Evolutionary conservation across 768 basidiomycete species (phyloP).

Genomic region (Tulasnella sp.): DNA sequence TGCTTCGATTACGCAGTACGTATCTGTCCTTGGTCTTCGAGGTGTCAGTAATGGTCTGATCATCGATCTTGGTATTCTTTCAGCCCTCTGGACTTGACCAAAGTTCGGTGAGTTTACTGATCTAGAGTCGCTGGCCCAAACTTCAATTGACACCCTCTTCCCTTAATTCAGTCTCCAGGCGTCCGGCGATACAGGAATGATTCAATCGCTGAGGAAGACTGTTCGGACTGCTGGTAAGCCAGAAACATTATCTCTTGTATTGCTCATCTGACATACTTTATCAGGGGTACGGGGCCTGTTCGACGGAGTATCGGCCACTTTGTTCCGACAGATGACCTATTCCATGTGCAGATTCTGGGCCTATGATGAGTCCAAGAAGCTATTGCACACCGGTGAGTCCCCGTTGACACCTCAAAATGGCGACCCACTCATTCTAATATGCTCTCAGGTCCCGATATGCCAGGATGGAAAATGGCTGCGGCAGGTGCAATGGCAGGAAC

Average conservation of each 20-base stretch:
- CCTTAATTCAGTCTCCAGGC: constrained; percentile 44
- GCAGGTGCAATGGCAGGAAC: constrained; percentile 84
- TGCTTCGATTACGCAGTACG: constrained; percentile 76
- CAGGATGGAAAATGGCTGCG: constrained; percentile 66
- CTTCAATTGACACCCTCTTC: not conserved
- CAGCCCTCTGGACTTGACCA: constrained; percentile 78
- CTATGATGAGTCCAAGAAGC: constrained; percentile 81
- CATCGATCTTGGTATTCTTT: not conserved
- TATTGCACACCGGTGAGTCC: constrained; percentile 48
- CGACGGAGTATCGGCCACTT: constrained; percentile 79
- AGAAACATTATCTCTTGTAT: not conserved
- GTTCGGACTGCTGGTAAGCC: constrained; percentile 55
- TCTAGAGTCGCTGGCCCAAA: not conserved
- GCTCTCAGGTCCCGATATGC: constrained; percentile 41
- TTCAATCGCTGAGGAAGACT: constrained; percentile 71
- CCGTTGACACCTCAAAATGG: not conserved
- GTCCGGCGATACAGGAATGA: constrained; percentile 81
- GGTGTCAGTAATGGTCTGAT: too few relatives aligned
- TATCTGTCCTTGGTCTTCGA: too few relatives aligned
- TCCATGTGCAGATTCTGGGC: constrained; percentile 89
- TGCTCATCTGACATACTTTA: not conserved
- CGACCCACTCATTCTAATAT: constrained; percentile 1
- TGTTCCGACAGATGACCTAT: constrained; percentile 88
- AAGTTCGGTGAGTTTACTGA: constrained; percentile 41
- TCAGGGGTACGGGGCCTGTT: constrained; percentile 41